A percentile compares a stretch with the other conserved stretches of the same genome.
Conservation (phyloP, 2,329 filamentous ascomycete species). For the Aureobasidium sp. region DNA sequence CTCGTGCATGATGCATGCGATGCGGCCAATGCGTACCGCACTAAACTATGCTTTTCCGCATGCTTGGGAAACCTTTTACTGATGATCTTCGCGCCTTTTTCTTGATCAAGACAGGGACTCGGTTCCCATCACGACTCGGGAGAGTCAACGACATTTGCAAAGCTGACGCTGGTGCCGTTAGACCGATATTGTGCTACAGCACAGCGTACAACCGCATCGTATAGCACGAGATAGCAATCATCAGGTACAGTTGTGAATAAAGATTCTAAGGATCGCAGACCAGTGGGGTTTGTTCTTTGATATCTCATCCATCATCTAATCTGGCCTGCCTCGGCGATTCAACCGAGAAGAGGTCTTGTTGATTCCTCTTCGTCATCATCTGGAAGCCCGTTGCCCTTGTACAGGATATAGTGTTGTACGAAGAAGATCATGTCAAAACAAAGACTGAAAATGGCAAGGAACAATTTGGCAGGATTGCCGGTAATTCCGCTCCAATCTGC, state of each 20-base stretch:
- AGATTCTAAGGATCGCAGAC: too few species aligned
- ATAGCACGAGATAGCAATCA: not conserved
- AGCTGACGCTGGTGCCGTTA: not conserved
- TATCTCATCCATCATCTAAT: not conserved
- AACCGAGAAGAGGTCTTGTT: slow-evolving; percentile 2
- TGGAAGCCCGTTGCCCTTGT: slow-evolving; percentile 38
- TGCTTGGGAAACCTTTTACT: not conserved
- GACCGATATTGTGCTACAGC: not conserved
- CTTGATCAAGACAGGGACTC: not conserved
- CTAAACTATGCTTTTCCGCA: slow-evolving; percentile 7
- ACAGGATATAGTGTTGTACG: slow-evolving; percentile 79
- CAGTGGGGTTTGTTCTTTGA: too few species aligned
- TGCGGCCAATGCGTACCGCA: not conserved
- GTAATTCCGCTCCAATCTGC: slow-evolving; percentile 78
- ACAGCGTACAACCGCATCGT: not conserved
- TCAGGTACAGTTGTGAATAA: too few species aligned
- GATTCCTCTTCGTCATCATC: not conserved
- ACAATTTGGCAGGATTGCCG: slow-evolving; percentile 87
- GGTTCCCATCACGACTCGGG: not conserved
- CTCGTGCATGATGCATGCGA: slow-evolving; percentile 9
- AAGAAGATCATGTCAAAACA: slow-evolving; percentile 84
- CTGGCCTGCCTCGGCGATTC: not conserved
- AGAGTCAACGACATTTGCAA: not conserved
- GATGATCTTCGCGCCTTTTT: too few species aligned
- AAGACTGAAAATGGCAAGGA: slow-evolving; percentile 76